Conservation (phyloP, 2,329 filamentous ascomycete genomes). For the Thelonectria olida region DNA sequence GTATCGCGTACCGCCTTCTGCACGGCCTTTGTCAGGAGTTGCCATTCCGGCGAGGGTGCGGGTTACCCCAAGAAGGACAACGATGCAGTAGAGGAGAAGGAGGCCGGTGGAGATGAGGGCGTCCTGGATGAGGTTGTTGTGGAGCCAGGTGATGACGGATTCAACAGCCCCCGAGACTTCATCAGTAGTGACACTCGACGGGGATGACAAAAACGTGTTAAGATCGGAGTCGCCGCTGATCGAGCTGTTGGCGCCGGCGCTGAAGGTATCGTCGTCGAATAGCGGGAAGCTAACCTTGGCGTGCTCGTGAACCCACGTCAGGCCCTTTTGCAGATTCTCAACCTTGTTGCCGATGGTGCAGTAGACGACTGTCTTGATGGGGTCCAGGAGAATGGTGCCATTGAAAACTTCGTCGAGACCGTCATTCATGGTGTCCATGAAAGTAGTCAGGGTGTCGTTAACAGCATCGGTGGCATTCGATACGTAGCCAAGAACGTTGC, state of each 20-base stretch:
- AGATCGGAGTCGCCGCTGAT: conserved; percentile 67
- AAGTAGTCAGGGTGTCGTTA: conserved; percentile 85
- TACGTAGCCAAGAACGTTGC: conserved; percentile 87
- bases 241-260: conserved; percentile 74
- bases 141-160: conserved; percentile 73
- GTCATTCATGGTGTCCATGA: conserved; percentile 79
- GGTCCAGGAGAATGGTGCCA: conserved; percentile 80
- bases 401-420: conserved; percentile 83
- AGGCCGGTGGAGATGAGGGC: conserved; percentile 81
- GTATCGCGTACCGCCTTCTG: conserved; percentile 63
- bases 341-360: conserved; percentile 93
- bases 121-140: conserved; percentile 76
- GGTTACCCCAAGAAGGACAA: conserved; percentile 78
- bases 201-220: conserved; percentile 79
- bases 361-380: conserved; percentile 81
- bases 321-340: conserved; percentile 81
- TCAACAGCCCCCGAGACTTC: conserved; percentile 81
- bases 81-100: conserved; percentile 79
- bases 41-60: conserved; percentile 71
- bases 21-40: conserved; percentile 61
- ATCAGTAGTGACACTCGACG: conserved; percentile 77
- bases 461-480: conserved; percentile 82
- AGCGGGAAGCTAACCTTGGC: conserved; percentile 84
- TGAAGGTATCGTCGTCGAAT: conserved; percentile 84
- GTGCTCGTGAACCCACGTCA: conserved; percentile 94